A percentile compares a stretch with the other conserved stretches of the same genome.
Evolutionary conservation across 208 protist genomes (phyloP).

Genomic region (Leishmania arabica): DNA sequence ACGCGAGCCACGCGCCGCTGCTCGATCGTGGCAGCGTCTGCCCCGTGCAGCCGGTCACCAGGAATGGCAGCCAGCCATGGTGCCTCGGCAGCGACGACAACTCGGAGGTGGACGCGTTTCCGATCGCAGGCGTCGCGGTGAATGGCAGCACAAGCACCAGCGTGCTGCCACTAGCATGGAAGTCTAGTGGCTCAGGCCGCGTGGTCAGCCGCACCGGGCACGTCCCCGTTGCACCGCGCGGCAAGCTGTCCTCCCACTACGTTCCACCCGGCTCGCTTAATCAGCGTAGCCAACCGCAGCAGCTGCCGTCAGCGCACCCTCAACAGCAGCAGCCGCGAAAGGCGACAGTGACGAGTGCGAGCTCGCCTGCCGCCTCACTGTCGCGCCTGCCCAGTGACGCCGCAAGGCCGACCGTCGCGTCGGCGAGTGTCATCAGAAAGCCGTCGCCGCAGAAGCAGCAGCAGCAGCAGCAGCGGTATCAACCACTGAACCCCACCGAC

Average conservation of each 20-base stretch:
- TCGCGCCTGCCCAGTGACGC: not conserved
- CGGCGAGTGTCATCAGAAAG: not conserved
- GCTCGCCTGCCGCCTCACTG: not conserved
- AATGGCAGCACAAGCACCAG: slow-evolving; percentile 23
- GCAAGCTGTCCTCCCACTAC: slow-evolving; percentile 34
- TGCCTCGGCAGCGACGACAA: not conserved
- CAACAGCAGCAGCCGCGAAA: not conserved
- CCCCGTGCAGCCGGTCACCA: slow-evolving; percentile 6
- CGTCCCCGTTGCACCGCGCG: slow-evolving; percentile 19
- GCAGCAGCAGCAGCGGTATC: not conserved
- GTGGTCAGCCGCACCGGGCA: slow-evolving; percentile 42
- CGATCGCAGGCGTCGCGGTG: slow-evolving; percentile 15
- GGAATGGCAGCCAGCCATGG: not conserved
- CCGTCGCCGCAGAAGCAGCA: slow-evolving; percentile 1
- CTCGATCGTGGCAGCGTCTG: slow-evolving; percentile 19
- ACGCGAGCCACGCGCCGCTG: slow-evolving; percentile 18
- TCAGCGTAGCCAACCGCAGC: not conserved
- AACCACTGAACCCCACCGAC: not conserved
- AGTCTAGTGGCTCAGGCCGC: slow-evolving; percentile 49
- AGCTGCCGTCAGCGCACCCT: not conserved
- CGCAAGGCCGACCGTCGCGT: not conserved
- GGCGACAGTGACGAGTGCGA: not conserved
- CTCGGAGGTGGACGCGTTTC: slow-evolving; percentile 2
- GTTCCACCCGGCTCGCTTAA: not conserved
- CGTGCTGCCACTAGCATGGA: slow-evolving; percentile 67